Conservation (phyloP, 2,329 filamentous ascomycete species). For the Nemania sp. region DNA sequence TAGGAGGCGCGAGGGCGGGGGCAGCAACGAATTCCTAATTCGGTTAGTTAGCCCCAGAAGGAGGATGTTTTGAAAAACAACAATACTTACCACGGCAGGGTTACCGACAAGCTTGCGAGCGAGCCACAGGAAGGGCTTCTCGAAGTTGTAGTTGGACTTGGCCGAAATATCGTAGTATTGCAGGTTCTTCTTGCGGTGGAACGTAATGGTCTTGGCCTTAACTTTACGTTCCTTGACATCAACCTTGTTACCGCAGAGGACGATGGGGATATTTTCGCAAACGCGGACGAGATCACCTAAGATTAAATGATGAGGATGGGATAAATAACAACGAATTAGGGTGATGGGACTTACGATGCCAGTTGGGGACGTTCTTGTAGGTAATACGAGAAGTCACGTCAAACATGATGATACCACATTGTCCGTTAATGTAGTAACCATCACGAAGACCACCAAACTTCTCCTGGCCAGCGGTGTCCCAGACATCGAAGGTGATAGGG, state of each 20-base stretch:
- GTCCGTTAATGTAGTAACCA: slow-evolving; percentile 99
- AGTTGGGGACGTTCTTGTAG: slow-evolving; percentile 99
- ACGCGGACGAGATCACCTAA: slow-evolving; percentile 97
- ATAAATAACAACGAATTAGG: slow-evolving; percentile 16
- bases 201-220: slow-evolving; percentile 99
- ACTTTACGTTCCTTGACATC: slow-evolving; percentile 99
- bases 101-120: slow-evolving; percentile 98
- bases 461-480: slow-evolving; percentile 99
- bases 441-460: slow-evolving; percentile 99
- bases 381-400: slow-evolving; percentile 99
- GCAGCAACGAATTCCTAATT: slow-evolving; percentile 93
- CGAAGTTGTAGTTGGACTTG: slow-evolving; percentile 99
- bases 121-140: slow-evolving; percentile 99
- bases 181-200: slow-evolving; percentile 99
- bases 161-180: slow-evolving; percentile 99
- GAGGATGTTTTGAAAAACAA: slow-evolving; percentile 13
- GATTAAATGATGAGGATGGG: slow-evolving; percentile 34
- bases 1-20: slow-evolving; percentile 92
- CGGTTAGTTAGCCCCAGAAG: slow-evolving; percentile 46
- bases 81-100: slow-evolving; percentile 75
- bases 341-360: slow-evolving; percentile 84
- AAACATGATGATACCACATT: slow-evolving; percentile 99
- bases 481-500: slow-evolving; percentile 98
- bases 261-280: slow-evolving; percentile 99
- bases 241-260: slow-evolving; percentile 99